Conservation (phyloP, 306 rosid species). For the Cotoneaster glaucophyllus region DNA sequence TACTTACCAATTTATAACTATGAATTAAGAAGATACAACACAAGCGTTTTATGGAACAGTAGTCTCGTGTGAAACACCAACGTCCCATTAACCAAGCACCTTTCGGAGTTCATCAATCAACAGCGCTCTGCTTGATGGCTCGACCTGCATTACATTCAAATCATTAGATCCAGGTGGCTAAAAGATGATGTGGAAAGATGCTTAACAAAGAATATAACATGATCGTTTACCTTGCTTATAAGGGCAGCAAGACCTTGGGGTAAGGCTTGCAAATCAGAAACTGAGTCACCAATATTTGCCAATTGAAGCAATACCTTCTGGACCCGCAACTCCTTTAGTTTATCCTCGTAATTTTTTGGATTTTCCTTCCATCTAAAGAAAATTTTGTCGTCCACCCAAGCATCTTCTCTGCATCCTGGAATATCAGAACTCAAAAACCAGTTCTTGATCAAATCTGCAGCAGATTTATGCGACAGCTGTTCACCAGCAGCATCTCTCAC, state of each 20-base stretch:
- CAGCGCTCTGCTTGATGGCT: slow-evolving; percentile 48
- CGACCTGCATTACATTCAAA: slow-evolving; percentile 56
- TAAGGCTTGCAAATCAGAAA: slow-evolving; percentile 71
- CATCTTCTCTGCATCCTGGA: slow-evolving; percentile 44
- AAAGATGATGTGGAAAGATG: slow-evolving; percentile 8
- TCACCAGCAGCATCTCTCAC: slow-evolving; percentile 82
- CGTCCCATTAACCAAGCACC: slow-evolving; percentile 45
- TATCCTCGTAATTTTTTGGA: slow-evolving; percentile 53
- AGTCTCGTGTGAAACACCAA: not conserved
- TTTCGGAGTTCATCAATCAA: slow-evolving; percentile 67
- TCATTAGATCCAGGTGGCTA: slow-evolving; percentile 17
- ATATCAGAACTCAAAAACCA: slow-evolving; percentile 64
- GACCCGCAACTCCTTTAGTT: slow-evolving; percentile 72
- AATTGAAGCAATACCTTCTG: slow-evolving; percentile 75
- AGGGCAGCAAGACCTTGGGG: slow-evolving; percentile 93
- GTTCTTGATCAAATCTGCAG: slow-evolving; percentile 49
- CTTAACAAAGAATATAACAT: not conserved
- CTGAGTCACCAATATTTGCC: slow-evolving; percentile 61
- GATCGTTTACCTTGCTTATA: slow-evolving; percentile 71
- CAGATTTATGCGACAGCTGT: slow-evolving; percentile 58
- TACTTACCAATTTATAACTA: not conserved
- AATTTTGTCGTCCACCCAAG: slow-evolving; percentile 72
- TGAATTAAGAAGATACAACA: slow-evolving; percentile 2
- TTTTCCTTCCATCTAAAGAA: slow-evolving; percentile 86
- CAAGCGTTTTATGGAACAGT: not conserved